Percentiles rank a stretch among this genome's conserved stretches.
Evolutionary conservation across 2,329 filamentous ascomycete species (phyloP).

Genomic region (Pseudogymnoascus pannorum): DNA sequence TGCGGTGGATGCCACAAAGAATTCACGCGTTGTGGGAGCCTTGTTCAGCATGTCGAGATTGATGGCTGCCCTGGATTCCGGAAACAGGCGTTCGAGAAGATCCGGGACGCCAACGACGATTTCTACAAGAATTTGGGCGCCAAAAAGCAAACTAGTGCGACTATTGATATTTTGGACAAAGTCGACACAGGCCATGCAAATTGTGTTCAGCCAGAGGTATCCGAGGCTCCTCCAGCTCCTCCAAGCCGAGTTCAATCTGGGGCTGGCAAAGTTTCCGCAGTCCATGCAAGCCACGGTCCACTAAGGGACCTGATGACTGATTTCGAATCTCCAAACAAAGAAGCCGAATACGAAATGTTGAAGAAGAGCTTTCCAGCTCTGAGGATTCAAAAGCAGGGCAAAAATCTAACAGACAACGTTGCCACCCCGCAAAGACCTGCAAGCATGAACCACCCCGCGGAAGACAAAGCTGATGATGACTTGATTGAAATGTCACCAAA

Average conservation of each 20-base stretch:
- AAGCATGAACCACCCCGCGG: neutral
- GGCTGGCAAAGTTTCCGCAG: no score
- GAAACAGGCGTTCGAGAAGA: neutral
- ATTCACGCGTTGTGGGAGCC: slow-evolving; percentile 19
- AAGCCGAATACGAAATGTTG: neutral
- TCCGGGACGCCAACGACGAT: neutral
- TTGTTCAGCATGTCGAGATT: slow-evolving; percentile 20
- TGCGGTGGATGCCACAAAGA: slow-evolving; percentile 17
- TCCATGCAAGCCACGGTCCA: neutral
- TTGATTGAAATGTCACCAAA: neutral
- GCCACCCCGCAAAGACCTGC: no score
- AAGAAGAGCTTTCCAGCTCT: neutral
- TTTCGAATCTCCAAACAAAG: neutral
- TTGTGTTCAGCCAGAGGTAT: neutral
- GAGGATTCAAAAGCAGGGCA: neutral
- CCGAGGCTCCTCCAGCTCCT: neutral
- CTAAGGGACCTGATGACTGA: neutral
- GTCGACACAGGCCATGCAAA: neutral
- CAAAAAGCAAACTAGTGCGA: neutral
- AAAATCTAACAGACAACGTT: neutral
- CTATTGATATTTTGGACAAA: neutral
- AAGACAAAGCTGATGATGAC: neutral
- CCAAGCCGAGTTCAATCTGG: neutral
- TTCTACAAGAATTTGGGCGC: neutral
- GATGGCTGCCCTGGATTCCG: slow-evolving; percentile 12